Evolutionary conservation across 495 filamentous ascomycete species (phyloP), one percentile per base, ranked within the genome.

Genomic region (Extremus antarcticus): DNA sequence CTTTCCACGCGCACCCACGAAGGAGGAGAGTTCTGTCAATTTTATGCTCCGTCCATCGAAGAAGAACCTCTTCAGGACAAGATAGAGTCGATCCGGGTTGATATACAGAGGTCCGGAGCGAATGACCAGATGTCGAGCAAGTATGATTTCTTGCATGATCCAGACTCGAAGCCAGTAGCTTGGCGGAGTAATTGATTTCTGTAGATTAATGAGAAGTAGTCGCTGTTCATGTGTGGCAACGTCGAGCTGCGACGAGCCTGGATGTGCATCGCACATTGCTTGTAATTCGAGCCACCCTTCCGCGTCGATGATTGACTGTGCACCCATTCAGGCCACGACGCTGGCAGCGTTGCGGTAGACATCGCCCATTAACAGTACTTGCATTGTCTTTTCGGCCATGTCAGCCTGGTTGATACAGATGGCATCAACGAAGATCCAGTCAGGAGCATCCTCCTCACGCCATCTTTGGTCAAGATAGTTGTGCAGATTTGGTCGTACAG

Each of bases 401-500:
- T 49, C 47, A 4, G 16, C 47, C 25, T 49, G 47, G 25, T 49
- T 49, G 47, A 49, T 49, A 25, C 47, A 49, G 21, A 49, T 11
- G 19, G 22, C 21, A 24, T 49, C 47, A 7, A 49, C 24, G 21
- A 13, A 49, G 16, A 49, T 24, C 22, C 25, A 49, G 2, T 49
- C 47, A 4, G 29, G 13, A 35, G 29, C 29, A 7, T 35, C 29
- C 29, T 4, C 7, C 29, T 35, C 7, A 13, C 7, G 13, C 29
- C 29, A 35, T 35, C 29, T 35, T 4, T 7, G 7, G 7, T 35
- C 7, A 13, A 35, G 29, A 13, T 7, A 35, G 29, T 4, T 13
- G 29, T 7, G 13, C 29, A 13, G 29, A 35, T 35, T 35, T 4
- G 29, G 29, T 35, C 29, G 29, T 13, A 35, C 29, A 13, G 29